These are phyloP conservation scores for Sporisorium sorghi DNA, from an alignment of 1,284 basidiomycete genomes.

Conservation along the genomic window DNA sequence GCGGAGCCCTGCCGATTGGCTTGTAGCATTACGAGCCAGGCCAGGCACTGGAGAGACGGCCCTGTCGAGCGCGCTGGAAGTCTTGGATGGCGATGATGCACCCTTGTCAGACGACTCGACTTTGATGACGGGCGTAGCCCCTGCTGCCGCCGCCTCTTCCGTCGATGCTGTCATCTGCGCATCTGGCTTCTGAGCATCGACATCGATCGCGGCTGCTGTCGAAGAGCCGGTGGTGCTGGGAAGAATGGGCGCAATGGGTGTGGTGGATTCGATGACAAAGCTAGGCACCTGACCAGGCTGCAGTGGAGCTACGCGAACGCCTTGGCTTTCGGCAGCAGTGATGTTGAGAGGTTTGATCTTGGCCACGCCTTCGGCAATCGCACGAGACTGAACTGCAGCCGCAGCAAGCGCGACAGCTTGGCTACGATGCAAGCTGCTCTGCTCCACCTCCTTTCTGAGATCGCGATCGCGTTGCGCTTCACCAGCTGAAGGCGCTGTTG, in stretches of 20 bases:
- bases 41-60: slow-evolving; percentile 43
- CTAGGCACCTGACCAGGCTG: slow-evolving; percentile 51
- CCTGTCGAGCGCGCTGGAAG: slow-evolving; percentile 22
- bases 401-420: slow-evolving; percentile 41
- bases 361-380: slow-evolving; percentile 31
- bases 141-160: neutral
- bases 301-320: slow-evolving; percentile 45
- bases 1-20: slow-evolving; percentile 28
- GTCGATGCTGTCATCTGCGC: neutral
- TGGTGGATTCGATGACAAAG: slow-evolving; percentile 45
- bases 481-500: slow-evolving; percentile 28
- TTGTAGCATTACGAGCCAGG: slow-evolving; percentile 28
- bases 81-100: slow-evolving; percentile 18
- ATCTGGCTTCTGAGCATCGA: neutral
- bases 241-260: slow-evolving; percentile 24
- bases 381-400: slow-evolving; percentile 43
- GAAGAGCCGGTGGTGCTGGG: slow-evolving; percentile 5
- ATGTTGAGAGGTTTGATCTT: slow-evolving; percentile 50
- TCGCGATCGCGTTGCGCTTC: slow-evolving; percentile 46
- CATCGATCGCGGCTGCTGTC: neutral
- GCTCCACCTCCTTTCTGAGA: slow-evolving; percentile 32
- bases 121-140: slow-evolving; percentile 22
- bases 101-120: slow-evolving; percentile 18
- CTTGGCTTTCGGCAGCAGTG: slow-evolving; percentile 37
- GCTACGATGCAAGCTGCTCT: slow-evolving; percentile 29